Base-by-base conservation (phyloP, 768 basidiomycete genomes). In the Omphalotus guepiniiformis region DNA sequence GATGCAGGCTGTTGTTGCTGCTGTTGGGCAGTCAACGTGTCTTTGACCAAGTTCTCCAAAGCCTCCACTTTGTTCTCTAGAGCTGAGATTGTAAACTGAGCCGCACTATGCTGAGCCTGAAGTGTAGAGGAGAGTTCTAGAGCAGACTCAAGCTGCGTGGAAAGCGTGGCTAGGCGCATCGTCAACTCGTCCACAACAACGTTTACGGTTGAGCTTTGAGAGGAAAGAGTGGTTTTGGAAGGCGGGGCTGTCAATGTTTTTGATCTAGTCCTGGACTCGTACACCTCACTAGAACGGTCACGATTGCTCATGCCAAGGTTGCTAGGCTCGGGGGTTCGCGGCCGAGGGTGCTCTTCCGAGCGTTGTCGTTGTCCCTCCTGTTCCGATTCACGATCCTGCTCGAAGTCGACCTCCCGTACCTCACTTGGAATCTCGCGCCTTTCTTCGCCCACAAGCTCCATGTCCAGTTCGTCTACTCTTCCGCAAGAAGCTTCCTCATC, bases 321-420 rank as follows among this genome's bases (percentile, higher is more conserved):
- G 9, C 78, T 80, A 4, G 89, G 91, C 58, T 93, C 91, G 0
- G 90, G 91, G 5, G 92, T 93, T 6, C 76, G 72, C 3, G 89
- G 90, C 34, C 88, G 73, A 2, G 83, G 85, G 18, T 83, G 67
- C 54, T 82, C 82, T 37, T 77, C 74, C 38, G 69, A 67, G 48
- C 76, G 69, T 48, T 80, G 69, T 53, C 73, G 68, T 47, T 75
- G 66, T 39, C 80, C 75, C 42, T 80, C 78, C 32, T 65, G 61
- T 19, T 66, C 64, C 21, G 74, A 73, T 32, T 46, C 51, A 15
- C 32, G 44, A 50, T 73, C 73, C 36, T 70, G 70, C 1, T 66
- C 64, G 39, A 63, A 64, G 22, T 53, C 53, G 13, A 23, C 34
- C n/a, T 50, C 41, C 38, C 43, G 41, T n/a, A 42, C 25, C 35